Conservation (phyloP, 106 monocot species). For the Acorus gramineus region DNA sequence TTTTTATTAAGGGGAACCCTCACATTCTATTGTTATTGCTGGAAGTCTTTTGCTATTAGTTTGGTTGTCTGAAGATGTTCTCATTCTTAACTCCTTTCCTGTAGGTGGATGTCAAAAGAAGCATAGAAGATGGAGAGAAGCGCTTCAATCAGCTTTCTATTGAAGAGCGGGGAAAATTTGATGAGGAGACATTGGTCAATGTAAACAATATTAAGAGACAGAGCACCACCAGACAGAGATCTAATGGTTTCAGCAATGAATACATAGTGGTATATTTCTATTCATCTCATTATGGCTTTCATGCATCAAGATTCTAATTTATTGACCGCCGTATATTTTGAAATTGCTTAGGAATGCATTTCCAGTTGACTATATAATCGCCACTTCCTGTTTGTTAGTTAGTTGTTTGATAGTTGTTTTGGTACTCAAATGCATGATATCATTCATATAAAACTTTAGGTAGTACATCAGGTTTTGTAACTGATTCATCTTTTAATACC, state of each 20-base stretch:
- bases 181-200: conserved; percentile 98
- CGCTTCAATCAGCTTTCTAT: conserved; percentile 88
- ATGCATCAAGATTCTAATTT: too few relatives aligned
- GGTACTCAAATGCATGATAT: too few relatives aligned
- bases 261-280: conserved; percentile 75
- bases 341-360: too few relatives aligned
- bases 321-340: too few relatives aligned
- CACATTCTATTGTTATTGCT: too few relatives aligned
- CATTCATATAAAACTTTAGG: too few relatives aligned
- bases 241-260: conserved; percentile 66
- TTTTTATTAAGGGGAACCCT: too few relatives aligned
- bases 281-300: background rate
- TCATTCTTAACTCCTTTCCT: background rate
- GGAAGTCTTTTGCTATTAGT: background rate
- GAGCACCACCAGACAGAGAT: conserved; percentile 41
- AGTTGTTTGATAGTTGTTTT: too few relatives aligned
- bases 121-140: conserved; percentile 83
- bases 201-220: conserved; percentile 87
- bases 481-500: background rate
- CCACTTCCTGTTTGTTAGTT: too few relatives aligned
- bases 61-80: background rate
- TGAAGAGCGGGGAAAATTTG: conserved; percentile 95
- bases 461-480: too few relatives aligned
- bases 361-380: too few relatives aligned
- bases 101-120: conserved; percentile 79